phyloP scores from a whole-genome alignment of 306 rosid species.

The Acacia crassicarpa region DNA sequence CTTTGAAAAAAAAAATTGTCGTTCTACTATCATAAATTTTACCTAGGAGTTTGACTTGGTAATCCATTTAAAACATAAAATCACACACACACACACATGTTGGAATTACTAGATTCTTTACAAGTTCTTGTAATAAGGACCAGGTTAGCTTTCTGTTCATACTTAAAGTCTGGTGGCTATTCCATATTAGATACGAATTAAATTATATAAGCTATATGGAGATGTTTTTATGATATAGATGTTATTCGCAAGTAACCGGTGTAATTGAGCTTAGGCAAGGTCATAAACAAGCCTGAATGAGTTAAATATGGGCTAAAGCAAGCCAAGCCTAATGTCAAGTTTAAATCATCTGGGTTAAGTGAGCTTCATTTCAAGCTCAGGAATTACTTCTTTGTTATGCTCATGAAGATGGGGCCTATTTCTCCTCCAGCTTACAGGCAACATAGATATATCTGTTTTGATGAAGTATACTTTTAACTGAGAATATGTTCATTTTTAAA shows the following conservation, averaged over 20 bases:
- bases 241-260: not conserved
- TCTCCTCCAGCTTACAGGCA: not conserved
- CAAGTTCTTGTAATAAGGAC: not conserved
- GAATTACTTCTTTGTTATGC: not conserved
- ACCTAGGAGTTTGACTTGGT: not conserved
- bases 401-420: not conserved
- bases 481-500: not conserved
- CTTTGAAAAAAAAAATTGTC: not conserved
- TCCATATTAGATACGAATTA: no score
- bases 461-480: not conserved
- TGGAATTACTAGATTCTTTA: not conserved
- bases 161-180: not conserved
- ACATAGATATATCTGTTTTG: not conserved
- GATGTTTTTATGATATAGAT: not conserved
- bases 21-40: not conserved
- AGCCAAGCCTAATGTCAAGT: not conserved
- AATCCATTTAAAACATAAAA: not conserved
- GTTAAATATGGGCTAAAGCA: not conserved
- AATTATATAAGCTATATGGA: not conserved
- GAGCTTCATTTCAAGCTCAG: not conserved
- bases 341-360: not conserved
- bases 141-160: not conserved
- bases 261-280: not conserved
- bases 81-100: not conserved
- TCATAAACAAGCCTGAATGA: not conserved